Conservation (phyloP, 331 rosid species). For the Saraca asoca region DNA sequence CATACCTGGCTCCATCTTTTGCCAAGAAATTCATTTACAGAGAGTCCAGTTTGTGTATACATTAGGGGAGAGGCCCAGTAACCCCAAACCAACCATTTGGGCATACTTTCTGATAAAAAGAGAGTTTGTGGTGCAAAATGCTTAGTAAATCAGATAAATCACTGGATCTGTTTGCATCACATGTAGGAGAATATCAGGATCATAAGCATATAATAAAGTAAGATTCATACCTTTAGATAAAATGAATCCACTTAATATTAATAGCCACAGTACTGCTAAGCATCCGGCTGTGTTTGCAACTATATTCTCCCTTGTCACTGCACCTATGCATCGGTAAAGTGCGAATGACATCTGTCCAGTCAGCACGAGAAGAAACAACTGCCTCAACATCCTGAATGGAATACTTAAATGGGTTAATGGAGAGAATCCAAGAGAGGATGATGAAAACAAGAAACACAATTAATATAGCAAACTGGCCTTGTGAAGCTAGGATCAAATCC, state of each 20-base stretch:
- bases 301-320: conserved; percentile 31
- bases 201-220: neutral
- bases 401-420: neutral
- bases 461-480: conserved; percentile 29
- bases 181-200: neutral
- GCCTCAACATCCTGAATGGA: conserved; percentile 39
- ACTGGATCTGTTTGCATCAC: neutral
- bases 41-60: conserved; percentile 43
- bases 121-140: neutral
- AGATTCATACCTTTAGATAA: conserved; percentile 33
- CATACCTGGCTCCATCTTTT: conserved; percentile 38
- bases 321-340: conserved; percentile 40
- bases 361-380: conserved; percentile 23
- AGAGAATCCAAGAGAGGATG: neutral
- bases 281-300: conserved; percentile 42
- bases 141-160: neutral
- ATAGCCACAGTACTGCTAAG: conserved; percentile 32
- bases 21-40: conserved; percentile 44
- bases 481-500: conserved; percentile 39
- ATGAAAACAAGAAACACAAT: neutral
- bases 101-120: conserved; percentile 30
- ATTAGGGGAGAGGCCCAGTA: conserved; percentile 44
- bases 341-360: conserved; percentile 37
- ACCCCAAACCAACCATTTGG: conserved; percentile 44
- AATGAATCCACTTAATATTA: conserved; percentile 40